phyloP scores from a whole-genome alignment of 2,329 filamentous ascomycete genomes.

The Penicillium sp. region DNA sequence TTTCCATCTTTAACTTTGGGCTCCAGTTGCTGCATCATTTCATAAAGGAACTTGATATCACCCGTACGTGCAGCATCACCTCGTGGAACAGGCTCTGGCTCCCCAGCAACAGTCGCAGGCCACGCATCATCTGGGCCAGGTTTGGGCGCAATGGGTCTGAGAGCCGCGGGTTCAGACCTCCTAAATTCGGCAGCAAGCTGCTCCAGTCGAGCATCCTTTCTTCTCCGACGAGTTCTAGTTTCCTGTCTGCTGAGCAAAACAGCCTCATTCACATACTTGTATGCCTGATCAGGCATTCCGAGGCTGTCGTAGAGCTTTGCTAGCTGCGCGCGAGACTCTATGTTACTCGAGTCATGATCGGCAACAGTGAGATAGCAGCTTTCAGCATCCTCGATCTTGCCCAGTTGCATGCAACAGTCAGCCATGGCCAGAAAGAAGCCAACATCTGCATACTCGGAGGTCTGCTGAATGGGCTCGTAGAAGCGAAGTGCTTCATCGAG shows the following conservation, averaged over 20 bases:
- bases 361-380: constrained; percentile 76
- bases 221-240: constrained; percentile 35
- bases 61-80: constrained; percentile 45
- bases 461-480: constrained; percentile 56
- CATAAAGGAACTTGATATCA: constrained; percentile 50
- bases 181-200: constrained; percentile 47
- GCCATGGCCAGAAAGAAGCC: constrained; percentile 56
- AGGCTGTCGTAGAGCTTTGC: constrained; percentile 82
- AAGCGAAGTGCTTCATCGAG: constrained; percentile 62
- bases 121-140: constrained; percentile 24
- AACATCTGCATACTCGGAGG: constrained; percentile 53
- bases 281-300: constrained; percentile 73
- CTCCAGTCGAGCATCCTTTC: constrained; percentile 44
- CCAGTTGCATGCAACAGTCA: constrained; percentile 68
- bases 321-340: constrained; percentile 77
- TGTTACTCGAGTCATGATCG: constrained; percentile 69
- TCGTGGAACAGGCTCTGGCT: background rate
- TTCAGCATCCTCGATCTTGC: constrained; percentile 70
- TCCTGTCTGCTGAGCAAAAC: constrained; percentile 62
- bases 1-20: constrained; percentile 55
- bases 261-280: constrained; percentile 75
- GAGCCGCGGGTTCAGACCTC: constrained; percentile 24
- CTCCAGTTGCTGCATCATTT: constrained; percentile 53
- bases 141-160: constrained; percentile 29
- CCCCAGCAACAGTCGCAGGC: background rate